Evolutionary conservation across 1,139 yeast species (phyloP), one percentile per base, ranked within the genome.

Genomic region (Taiozyma sp.): DNA sequence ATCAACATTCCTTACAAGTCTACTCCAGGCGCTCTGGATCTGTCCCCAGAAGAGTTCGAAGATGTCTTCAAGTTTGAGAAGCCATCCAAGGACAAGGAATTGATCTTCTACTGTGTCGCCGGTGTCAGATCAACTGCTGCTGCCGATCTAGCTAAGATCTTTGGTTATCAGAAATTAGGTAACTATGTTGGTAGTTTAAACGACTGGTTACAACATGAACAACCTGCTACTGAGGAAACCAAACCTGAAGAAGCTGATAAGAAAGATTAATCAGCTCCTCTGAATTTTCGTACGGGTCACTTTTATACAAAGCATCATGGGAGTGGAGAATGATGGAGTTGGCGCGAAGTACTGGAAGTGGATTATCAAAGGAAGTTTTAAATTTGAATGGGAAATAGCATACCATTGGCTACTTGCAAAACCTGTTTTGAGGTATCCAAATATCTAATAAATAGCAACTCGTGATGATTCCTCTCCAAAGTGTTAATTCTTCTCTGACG

Each of bases 101-200:
- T 93, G 66, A 80, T 93, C 43, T 92, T 93, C 70, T 92, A 92
- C 72, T 93, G 99, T 71, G 81, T 87, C 52, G 96, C 89, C 6
- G 99, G 99, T 50, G 88, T 91, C 46, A 83, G 99, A 73, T 87
- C 96, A 43, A 78, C 91, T 46, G 90, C 91, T 53, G 95, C 97
- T 44, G 97, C 91, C 65, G 96, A 88, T 64, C 76, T 92, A 64
- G 99, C 98, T 28, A 81, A 83, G 57, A 87, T 96, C 34, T 88
- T 84, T 70, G 99, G 98, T 19, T 93, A 91, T 70, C 74, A 80
- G 54, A 79, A 87, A 58, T 76, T 92, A 62, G 87, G 89, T 51
- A 84, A 86, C 64, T 87, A 92, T 70, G 71, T 78, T 41, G 98
- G 98, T 8, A 87, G 96, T 10, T 88, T 83, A 70, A 83, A 80